A percentile compares a stretch with the other conserved stretches of the same genome.
phyloP scores from a whole-genome alignment of 805 yeast species.

The Sungouiella blattae region DNA sequence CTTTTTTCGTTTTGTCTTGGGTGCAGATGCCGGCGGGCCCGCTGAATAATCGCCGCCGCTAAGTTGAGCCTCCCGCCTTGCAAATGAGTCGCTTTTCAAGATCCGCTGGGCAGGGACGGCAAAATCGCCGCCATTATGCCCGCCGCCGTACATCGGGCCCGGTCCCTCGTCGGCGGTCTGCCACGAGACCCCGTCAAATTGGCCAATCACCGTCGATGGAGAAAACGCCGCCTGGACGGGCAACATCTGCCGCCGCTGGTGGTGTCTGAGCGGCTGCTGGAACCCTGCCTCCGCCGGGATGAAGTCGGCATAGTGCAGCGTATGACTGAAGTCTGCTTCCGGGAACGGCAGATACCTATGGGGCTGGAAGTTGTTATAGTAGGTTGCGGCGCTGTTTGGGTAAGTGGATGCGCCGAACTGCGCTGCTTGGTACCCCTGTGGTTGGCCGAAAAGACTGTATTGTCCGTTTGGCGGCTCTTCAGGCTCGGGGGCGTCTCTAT shows the following conservation, averaged over 20 bases:
- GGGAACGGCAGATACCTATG: slow-evolving; percentile 3
- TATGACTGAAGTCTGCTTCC: slow-evolving; percentile 14
- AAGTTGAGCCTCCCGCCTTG: not conserved
- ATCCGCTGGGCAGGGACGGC: not conserved
- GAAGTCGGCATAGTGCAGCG: slow-evolving; percentile 27
- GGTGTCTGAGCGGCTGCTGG: slow-evolving; percentile 34
- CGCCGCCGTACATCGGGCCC: not conserved
- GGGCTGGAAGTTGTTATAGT: not conserved
- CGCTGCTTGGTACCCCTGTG: not conserved
- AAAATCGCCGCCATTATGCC: not conserved
- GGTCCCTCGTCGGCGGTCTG: slow-evolving; percentile 1
- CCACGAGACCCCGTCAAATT: not conserved
- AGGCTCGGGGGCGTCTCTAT: not conserved
- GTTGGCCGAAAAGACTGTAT: not conserved
- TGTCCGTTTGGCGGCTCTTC: too few species aligned
- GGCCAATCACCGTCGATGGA: slow-evolving; percentile 1
- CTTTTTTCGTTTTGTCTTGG: not conserved
- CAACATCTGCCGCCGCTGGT: slow-evolving; percentile 23
- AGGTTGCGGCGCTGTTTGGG: not conserved
- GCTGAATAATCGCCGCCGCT: too few species aligned
- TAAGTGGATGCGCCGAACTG: not conserved
- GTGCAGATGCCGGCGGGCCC: not conserved
- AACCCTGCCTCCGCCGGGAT: slow-evolving; percentile 28
- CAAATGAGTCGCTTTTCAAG: not conserved
- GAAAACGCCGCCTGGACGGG: slow-evolving; percentile 5